A percentile compares a stretch with the other conserved stretches of the same genome.
phyloP scores from a whole-genome alignment of 2,329 filamentous ascomycete genomes.

The Onygena corvina region DNA sequence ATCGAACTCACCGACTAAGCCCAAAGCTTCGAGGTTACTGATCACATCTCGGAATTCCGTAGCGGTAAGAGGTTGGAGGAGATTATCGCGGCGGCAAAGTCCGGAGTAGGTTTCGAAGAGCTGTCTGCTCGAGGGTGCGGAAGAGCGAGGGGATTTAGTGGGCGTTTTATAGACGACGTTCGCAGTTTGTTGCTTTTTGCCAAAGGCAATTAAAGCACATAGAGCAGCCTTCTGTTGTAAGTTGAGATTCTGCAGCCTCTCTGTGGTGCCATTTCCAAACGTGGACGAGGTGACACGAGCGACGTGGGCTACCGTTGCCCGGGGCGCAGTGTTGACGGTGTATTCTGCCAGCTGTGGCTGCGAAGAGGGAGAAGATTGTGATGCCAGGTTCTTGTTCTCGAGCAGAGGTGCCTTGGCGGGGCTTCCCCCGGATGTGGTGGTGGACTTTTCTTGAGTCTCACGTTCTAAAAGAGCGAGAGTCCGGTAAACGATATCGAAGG shows the following conservation, averaged over 20 bases:
- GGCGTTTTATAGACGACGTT: constrained; percentile 35
- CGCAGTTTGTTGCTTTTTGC: constrained; percentile 44
- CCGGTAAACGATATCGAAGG: constrained; percentile 83
- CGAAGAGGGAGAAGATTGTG: constrained; percentile 34
- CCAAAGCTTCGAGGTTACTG: constrained; percentile 76
- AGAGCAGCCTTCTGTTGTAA: constrained; percentile 93
- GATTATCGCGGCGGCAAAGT: constrained; percentile 75
- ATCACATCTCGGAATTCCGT: constrained; percentile 93
- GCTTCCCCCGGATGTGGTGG: constrained; percentile 40
- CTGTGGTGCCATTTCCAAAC: constrained; percentile 77
- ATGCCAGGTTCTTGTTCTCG: constrained; percentile 68
- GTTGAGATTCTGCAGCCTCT: constrained; percentile 77
- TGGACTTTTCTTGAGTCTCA: constrained; percentile 60
- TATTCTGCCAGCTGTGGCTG: constrained; percentile 38
- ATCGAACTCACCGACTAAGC: constrained; percentile 60
- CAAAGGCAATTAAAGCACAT: constrained; percentile 76
- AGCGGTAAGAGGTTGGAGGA: constrained; percentile 75
- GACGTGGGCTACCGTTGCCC: constrained; percentile 79
- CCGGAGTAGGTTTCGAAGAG: constrained; percentile 73
- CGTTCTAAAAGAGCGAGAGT: constrained; percentile 80
- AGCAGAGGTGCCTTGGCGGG: constrained; percentile 65
- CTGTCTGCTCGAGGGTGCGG: constrained; percentile 68
- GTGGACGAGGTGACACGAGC: constrained; percentile 81
- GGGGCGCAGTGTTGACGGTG: constrained; percentile 69
- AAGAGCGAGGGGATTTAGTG: constrained; percentile 45